Evolutionary conservation across 2,329 filamentous ascomycete genomes (phyloP).

Genomic region (Pezicula rhizophila): DNA sequence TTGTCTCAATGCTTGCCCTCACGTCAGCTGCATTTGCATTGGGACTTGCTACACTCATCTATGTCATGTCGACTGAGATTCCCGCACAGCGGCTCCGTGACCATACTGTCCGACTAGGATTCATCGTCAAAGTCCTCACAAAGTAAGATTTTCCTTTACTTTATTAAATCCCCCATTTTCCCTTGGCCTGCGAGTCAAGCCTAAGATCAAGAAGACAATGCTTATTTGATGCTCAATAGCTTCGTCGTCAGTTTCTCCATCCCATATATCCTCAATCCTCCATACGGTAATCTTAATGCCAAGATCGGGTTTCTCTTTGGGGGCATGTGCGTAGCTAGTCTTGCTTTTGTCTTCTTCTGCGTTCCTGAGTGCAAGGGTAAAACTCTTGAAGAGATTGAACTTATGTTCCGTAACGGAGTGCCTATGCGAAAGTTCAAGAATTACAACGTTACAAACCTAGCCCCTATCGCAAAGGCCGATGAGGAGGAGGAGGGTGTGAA

Average conservation of each 20-base stretch:
- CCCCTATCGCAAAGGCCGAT: too few relatives aligned
- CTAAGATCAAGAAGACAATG: too few relatives aligned
- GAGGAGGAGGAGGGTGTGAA: too few relatives aligned
- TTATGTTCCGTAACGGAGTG: constrained; percentile 14
- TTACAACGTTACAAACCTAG: too few relatives aligned
- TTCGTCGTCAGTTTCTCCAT: constrained; percentile 30
- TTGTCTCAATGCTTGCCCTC: constrained; percentile 1
- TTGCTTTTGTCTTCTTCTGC: constrained; percentile 24
- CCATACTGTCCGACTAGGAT: neutral
- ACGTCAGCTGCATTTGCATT: neutral
- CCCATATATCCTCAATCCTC: constrained; percentile 32
- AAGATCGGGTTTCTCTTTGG: constrained; percentile 34
- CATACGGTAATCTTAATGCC: constrained; percentile 29
- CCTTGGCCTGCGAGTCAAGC: too few relatives aligned
- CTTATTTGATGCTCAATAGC: too few relatives aligned
- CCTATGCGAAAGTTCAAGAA: constrained; percentile 11
- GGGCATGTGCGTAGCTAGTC: constrained; percentile 16
- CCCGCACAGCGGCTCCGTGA: constrained; percentile 8
- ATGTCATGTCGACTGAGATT: constrained; percentile 18
- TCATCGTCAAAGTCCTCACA: neutral
- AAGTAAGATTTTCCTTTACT: too few relatives aligned
- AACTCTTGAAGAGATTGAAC: constrained; percentile 34
- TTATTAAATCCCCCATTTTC: too few relatives aligned
- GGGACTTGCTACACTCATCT: constrained; percentile 8
- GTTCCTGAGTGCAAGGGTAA: constrained; percentile 34